Conservation (phyloP, 2,329 filamentous ascomycete species). For the Xylaria sp. region DNA sequence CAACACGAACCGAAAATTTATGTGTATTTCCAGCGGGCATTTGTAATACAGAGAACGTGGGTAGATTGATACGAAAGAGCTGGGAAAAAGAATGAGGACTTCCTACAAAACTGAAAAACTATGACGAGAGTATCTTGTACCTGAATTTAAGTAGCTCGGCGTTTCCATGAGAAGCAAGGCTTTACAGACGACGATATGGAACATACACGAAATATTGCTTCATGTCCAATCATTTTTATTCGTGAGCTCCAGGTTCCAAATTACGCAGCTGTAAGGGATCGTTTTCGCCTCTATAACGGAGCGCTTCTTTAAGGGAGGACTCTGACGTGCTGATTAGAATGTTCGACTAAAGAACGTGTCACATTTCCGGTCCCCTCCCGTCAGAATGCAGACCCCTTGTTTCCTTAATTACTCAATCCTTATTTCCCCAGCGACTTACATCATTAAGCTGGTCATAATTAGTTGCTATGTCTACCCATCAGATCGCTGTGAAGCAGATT, state of each 20-base stretch:
- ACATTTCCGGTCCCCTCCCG: background rate
- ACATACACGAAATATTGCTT: too few relatives aligned
- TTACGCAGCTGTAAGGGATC: background rate
- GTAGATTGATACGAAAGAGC: too few relatives aligned
- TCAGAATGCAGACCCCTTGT: background rate
- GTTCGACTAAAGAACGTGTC: background rate
- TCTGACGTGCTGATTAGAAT: too few relatives aligned
- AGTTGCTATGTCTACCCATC: slow-evolving; percentile 56
- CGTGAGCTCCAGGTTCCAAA: background rate
- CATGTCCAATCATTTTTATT: too few relatives aligned
- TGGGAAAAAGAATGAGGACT: too few relatives aligned
- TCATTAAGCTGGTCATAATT: background rate
- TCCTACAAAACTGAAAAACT: too few relatives aligned
- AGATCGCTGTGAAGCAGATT: slow-evolving; percentile 55
- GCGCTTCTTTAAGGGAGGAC: background rate
- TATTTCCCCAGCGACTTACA: background rate
- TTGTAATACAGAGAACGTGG: too few relatives aligned
- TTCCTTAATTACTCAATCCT: background rate
- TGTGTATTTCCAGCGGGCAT: too few relatives aligned
- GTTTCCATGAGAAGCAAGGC: background rate
- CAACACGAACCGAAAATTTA: too few relatives aligned
- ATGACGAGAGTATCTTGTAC: background rate
- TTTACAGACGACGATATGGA: background rate
- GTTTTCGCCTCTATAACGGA: background rate
- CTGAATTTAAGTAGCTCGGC: background rate